phyloP scores from a whole-genome alignment of 768 basidiomycete genomes.

The Termitomyces sp. region DNA sequence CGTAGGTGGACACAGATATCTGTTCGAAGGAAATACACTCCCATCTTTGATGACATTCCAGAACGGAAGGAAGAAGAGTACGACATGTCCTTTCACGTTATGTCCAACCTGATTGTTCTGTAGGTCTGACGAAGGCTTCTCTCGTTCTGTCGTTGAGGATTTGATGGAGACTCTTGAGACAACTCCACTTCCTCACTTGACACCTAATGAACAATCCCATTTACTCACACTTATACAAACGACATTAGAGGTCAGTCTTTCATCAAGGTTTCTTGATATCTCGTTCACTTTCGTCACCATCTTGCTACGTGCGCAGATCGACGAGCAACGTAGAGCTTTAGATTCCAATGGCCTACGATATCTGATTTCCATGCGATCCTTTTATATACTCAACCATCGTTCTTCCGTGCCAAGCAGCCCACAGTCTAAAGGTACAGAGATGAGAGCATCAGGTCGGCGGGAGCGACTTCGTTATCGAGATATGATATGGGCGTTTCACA shows the following conservation, averaged over 20 bases:
- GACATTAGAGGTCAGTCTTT: constrained; percentile 68
- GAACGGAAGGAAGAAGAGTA: constrained; percentile 44
- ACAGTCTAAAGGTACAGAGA: constrained; percentile 33
- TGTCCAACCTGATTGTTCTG: constrained; percentile 8
- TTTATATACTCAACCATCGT: constrained; percentile 78
- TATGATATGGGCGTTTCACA: constrained; percentile 96
- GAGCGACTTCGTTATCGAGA: constrained; percentile 88
- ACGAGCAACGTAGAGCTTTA: constrained; percentile 85
- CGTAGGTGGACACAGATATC: constrained; percentile 2
- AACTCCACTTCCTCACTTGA: constrained; percentile 63
- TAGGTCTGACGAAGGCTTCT: constrained; percentile 54
- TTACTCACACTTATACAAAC: constrained; percentile 83
- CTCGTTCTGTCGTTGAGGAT: constrained; percentile 49
- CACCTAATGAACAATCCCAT: constrained; percentile 77
- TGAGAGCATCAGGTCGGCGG: constrained; percentile 51
- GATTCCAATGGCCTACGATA: constrained; percentile 93
- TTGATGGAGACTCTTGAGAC: constrained; percentile 64
- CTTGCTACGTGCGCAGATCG: constrained; percentile 47
- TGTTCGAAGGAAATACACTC: constrained; percentile 37
- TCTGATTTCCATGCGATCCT: constrained; percentile 87
- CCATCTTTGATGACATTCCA: constrained; percentile 44
- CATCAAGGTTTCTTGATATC: not conserved
- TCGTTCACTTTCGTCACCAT: not conserved
- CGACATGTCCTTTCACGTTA: constrained; percentile 12
- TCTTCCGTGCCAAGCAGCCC: constrained; percentile 46